Evolutionary conservation across 2,329 filamentous ascomycete genomes (phyloP).

Genomic region (Beauveria scarabaeidicola): DNA sequence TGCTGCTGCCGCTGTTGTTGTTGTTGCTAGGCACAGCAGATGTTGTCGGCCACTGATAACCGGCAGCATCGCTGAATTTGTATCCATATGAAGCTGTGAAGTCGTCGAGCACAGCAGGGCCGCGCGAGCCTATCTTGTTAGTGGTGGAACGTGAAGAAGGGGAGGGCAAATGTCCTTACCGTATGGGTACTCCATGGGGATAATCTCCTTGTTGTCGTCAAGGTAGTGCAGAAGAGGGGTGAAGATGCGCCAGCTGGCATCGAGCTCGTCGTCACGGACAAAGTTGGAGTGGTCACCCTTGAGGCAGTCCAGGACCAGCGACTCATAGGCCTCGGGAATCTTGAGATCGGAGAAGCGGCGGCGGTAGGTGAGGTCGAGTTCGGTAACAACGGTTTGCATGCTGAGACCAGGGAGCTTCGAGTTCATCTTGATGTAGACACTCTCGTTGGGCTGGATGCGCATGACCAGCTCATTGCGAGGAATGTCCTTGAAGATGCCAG

Average conservation of each 20-base stretch:
- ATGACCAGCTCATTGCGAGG: constrained; percentile 98
- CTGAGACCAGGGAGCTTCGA: constrained; percentile 95
- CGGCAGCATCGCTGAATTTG: constrained; percentile 95
- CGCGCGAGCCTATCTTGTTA: constrained; percentile 68
- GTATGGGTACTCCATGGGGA: constrained; percentile 99
- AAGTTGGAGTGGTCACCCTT: constrained; percentile 99
- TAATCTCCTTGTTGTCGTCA: constrained; percentile 98
- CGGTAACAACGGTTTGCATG: constrained; percentile 98
- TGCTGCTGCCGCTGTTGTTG: constrained; percentile 34
- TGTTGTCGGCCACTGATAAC: constrained; percentile 89
- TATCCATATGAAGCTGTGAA: constrained; percentile 98
- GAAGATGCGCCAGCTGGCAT: constrained; percentile 98
- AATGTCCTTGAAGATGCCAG: constrained; percentile 99
- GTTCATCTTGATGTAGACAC: constrained; percentile 99
- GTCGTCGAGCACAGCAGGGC: constrained; percentile 91
- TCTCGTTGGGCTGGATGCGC: constrained; percentile 98
- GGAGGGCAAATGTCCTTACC: constrained; percentile 49
- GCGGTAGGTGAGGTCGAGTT: constrained; percentile 96
- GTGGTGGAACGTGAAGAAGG: constrained; percentile 6
- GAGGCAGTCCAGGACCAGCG: constrained; percentile 88
- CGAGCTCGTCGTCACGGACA: constrained; percentile 90
- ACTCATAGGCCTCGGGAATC: constrained; percentile 98
- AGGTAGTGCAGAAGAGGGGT: constrained; percentile 95
- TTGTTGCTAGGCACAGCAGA: constrained; percentile 61
- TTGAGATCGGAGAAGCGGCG: constrained; percentile 98